Evolutionary conservation across 768 basidiomycete species (phyloP).

Genomic region (Naganishia vaughanmartiniae): DNA sequence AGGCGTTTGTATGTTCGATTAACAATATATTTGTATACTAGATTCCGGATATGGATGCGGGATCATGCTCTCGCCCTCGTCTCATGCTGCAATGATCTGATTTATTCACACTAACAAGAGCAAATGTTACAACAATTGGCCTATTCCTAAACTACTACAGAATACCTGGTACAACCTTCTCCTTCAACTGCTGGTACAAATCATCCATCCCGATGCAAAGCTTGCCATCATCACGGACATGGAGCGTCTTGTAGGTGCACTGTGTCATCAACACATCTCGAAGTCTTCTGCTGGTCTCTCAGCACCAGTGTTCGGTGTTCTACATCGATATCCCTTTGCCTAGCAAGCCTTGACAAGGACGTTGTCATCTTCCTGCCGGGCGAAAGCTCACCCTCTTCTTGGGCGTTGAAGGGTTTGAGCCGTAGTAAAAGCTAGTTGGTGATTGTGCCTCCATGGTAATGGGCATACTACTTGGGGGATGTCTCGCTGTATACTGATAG

Average conservation of each 20-base stretch:
- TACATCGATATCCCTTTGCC: background rate
- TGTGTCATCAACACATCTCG: no score
- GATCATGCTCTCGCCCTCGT: background rate
- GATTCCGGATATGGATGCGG: background rate
- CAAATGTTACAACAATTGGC: no score
- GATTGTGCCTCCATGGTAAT: conserved; percentile 11
- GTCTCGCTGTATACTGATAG: background rate
- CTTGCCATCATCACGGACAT: no score
- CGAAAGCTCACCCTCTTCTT: conserved; percentile 11
- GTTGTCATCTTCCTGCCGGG: background rate
- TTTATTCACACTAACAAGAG: no score
- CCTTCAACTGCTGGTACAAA: no score
- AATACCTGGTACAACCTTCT: no score
- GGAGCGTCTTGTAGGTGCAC: no score
- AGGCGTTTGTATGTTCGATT: conserved; percentile 7
- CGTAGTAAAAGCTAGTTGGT: conserved; percentile 18
- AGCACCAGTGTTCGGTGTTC: no score
- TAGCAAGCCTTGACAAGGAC: background rate
- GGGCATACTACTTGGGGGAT: background rate
- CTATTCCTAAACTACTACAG: no score
- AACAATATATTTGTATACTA: background rate
- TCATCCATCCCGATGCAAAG: no score
- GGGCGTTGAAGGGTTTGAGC: conserved; percentile 17
- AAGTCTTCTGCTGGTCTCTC: no score
- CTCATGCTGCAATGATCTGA: background rate